phyloP scores from a whole-genome alignment of 2,329 filamentous ascomycete genomes.

The Fusarium proliferatum region DNA sequence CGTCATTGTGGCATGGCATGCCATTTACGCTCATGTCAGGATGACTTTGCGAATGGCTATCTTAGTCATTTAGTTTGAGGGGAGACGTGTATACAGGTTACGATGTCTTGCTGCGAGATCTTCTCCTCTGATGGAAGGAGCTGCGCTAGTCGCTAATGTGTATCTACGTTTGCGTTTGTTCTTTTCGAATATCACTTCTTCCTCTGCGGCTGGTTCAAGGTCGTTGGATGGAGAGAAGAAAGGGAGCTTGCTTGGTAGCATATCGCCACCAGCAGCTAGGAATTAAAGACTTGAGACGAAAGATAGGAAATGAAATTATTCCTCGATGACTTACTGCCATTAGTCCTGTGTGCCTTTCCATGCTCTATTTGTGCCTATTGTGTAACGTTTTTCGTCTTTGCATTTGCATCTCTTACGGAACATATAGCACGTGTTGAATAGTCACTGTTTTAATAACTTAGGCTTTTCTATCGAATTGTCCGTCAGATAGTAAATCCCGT shows the following conservation, averaged over 20 bases:
- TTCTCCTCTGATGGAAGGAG: conserved; percentile 6
- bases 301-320: conserved; percentile 43
- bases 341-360: not conserved
- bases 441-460: not conserved
- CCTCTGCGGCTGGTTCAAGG: conserved; percentile 36
- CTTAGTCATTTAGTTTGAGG: conserved; percentile 14
- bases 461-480: not conserved
- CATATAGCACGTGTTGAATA: not conserved
- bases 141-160: conserved; percentile 46
- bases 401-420: not conserved
- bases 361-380: not conserved
- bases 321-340: conserved; percentile 20
- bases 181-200: conserved; percentile 40
- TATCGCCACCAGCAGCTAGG: conserved; percentile 26
- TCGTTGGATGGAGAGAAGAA: conserved; percentile 39
- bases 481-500: not conserved
- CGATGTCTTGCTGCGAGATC: conserved; percentile 27
- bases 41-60: conserved; percentile 22
- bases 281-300: conserved; percentile 41
- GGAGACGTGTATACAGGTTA: conserved; percentile 24
- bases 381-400: not conserved
- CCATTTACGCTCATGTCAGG: conserved; percentile 21
- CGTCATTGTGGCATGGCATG: conserved; percentile 30
- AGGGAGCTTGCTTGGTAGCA: conserved; percentile 20
- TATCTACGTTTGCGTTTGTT: conserved; percentile 41